Conservation (phyloP, 2,329 filamentous ascomycete genomes). For the Ophiostoma himal-ulmi region DNA sequence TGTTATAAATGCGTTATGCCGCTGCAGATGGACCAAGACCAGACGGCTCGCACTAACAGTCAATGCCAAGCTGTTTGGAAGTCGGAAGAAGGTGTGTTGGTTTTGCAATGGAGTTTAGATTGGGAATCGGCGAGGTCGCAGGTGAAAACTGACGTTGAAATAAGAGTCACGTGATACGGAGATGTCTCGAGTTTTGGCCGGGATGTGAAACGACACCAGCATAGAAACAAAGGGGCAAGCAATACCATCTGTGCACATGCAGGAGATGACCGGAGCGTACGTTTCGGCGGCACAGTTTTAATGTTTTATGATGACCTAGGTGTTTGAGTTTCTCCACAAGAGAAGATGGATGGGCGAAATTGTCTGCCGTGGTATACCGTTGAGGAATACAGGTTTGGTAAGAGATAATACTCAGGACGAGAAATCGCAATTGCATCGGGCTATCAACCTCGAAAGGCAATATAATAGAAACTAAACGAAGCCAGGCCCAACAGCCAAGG, state of each 20-base stretch:
- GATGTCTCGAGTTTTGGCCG: conserved; percentile 16
- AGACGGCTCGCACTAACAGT: conserved; percentile 3
- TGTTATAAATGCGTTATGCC: conserved; percentile 9
- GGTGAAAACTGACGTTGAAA: not conserved
- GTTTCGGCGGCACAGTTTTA: conserved; percentile 11
- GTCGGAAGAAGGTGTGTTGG: not conserved
- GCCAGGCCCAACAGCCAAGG: not conserved
- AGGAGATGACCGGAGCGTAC: not conserved
- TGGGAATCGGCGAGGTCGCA: not conserved
- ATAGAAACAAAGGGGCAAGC: not conserved
- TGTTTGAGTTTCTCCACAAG: not conserved
- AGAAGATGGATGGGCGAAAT: not conserved
- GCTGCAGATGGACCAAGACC: conserved; percentile 2
- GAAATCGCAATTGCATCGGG: not conserved
- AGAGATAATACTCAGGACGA: not conserved
- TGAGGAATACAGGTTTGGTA: not conserved
- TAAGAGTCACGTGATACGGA: not conserved
- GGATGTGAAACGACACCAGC: conserved; percentile 16
- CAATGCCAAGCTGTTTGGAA: conserved; percentile 9
- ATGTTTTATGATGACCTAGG: conserved; percentile 1
- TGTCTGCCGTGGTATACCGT: not conserved
- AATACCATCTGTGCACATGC: conserved; percentile 11
- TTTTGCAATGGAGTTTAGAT: not conserved
- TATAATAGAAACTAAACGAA: not conserved
- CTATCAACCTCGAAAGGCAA: not conserved